Conservation (phyloP, 176 grass and related monocot genomes). For the Triticum urartu region DNA sequence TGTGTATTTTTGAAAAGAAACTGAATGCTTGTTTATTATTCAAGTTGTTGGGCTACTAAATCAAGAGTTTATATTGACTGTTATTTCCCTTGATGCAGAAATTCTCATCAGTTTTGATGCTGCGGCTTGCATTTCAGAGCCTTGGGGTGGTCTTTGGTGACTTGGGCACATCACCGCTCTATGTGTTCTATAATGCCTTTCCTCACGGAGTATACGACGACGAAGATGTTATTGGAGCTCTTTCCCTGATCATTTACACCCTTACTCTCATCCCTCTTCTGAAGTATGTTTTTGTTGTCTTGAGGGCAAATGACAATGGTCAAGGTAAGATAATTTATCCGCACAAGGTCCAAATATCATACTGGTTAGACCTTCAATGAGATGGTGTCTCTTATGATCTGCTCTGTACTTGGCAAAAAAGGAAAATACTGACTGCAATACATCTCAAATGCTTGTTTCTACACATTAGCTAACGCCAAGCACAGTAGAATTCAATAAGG, state of each 20-base stretch:
- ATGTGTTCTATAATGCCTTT: conserved; percentile 94
- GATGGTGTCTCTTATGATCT: conserved; percentile 25
- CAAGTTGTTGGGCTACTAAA: neutral
- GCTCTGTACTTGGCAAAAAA: neutral
- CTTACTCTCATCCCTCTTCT: conserved; percentile 90
- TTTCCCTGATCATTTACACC: conserved; percentile 98
- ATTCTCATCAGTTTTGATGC: conserved; percentile 60
- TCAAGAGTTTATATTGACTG: conserved; percentile 19
- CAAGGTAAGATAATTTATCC: conserved; percentile 59
- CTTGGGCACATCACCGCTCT: conserved; percentile 88
- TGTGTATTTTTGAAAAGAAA: neutral
- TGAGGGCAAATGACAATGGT: conserved; percentile 94
- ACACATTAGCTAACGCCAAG: neutral
- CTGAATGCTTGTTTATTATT: neutral
- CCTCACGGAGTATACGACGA: conserved; percentile 65
- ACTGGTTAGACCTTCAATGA: neutral
- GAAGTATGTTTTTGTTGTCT: conserved; percentile 92
- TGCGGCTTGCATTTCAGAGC: conserved; percentile 92
- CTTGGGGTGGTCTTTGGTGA: conserved; percentile 99
- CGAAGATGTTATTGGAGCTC: conserved; percentile 93
- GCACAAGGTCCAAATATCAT: neutral
- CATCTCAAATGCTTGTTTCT: neutral
- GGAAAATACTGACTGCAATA: neutral
- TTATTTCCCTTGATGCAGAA: conserved; percentile 57
- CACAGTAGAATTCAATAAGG: neutral